Base-by-base conservation (phyloP, 257 asterid species). In the Nicotiana undulata region DNA sequence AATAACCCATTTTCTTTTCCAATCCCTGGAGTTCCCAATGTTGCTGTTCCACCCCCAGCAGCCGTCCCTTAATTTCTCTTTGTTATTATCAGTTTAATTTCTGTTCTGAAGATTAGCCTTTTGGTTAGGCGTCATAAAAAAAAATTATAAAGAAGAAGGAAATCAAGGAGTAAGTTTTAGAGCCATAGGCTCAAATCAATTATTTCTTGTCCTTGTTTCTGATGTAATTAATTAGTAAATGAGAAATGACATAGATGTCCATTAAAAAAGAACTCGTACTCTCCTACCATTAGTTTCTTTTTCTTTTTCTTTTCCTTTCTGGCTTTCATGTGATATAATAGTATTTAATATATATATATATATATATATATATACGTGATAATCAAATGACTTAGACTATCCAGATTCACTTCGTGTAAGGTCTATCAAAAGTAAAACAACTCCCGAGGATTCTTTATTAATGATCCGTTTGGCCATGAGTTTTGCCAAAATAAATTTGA, bases 181-280 rank as follows among this genome's bases (percentile, higher is more conserved):
- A 68, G 58, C 77, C 77, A 40, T 68, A 68, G 58, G 77, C 56
- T 68, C 77, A 40, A 68, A 22, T 46, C 20, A 72, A 72, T 72
- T 44, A 72, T 46, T 46, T 44, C 77, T 6, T 72, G 59, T 70
- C 37, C 37, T 28, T 44, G 59, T 44, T 70, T 44, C 26, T 10
- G 32, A 22, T 44, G 77, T 70, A 70, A 70, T 44, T 70, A 15
- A 20, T 44, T 55, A 37, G 18, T 29, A 76, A 52, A 52, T 61
- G 40, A 63, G 10, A 64, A 64, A 82, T 63, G 46, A 7, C 13
- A 13, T 77, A 44, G 6, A 6, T 70, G 28, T 44, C 13, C 44
- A 44, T 20, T 70, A 22, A 44, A 40, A 70, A 70, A 6, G 34
- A 46, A 44, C 24, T 70, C 59, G 2, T 44, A 44, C 13, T 44